phyloP scores from a whole-genome alignment of 169 alveolate genomes.

The Plasmodium ovale region DNA sequence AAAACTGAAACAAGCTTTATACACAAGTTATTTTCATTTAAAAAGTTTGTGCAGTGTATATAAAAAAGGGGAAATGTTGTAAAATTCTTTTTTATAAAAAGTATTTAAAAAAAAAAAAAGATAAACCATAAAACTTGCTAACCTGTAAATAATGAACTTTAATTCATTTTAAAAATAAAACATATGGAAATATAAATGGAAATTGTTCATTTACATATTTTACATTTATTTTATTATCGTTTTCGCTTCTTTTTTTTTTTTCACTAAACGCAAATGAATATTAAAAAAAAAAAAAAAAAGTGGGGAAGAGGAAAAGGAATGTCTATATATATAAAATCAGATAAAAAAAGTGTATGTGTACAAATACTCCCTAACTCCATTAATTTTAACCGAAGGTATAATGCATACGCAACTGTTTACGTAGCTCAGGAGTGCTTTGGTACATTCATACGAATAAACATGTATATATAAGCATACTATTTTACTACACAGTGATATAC shows the following conservation, averaged over 20 bases:
- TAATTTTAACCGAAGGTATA: conserved; percentile 2
- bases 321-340: conserved; percentile 11
- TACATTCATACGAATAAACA: conserved; percentile 10
- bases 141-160: conserved; percentile 25
- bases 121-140: conserved; percentile 3
- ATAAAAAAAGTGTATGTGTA: conserved; percentile 4
- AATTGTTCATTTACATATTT: conserved; percentile 13
- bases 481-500: background rate
- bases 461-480: background rate
- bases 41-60: conserved; percentile 21
- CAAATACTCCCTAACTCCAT: conserved; percentile 13
- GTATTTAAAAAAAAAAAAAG: conserved; percentile 25
- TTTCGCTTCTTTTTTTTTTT: background rate
- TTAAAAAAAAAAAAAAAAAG: conserved; percentile 8
- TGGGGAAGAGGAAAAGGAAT: conserved; percentile 11
- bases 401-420: conserved; percentile 1
- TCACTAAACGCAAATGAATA: background rate
- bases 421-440: background rate
- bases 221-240: conserved; percentile 2
- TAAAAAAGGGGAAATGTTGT: background rate
- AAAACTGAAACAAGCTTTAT: conserved; percentile 18
- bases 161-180: conserved; percentile 25
- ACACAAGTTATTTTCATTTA: conserved; percentile 24
- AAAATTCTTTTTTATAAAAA: conserved; percentile 5
- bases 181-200: conserved; percentile 33